phyloP scores from a whole-genome alignment of 139 green algal genomes.

The Microglena sp. region DNA sequence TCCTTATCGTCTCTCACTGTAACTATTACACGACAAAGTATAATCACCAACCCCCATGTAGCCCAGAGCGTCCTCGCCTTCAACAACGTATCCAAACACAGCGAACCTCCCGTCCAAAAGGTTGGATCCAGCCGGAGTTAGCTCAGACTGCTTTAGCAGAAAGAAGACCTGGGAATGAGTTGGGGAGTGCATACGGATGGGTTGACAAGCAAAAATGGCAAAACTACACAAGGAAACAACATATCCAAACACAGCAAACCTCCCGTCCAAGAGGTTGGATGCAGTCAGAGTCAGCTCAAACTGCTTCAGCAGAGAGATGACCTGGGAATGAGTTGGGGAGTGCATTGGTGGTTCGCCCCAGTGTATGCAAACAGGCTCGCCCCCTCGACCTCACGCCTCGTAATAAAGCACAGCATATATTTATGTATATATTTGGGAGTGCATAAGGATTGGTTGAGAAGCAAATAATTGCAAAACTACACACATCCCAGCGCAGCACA shows the following conservation, averaged over 20 bases:
- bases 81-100: conserved; percentile 90
- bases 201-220: no score
- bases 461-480: no score
- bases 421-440: no score
- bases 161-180: conserved; percentile 97
- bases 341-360: no score
- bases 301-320: conserved; percentile 98
- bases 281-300: conserved; percentile 90
- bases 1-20: background rate
- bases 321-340: no score
- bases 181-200: no score
- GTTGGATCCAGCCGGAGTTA: conserved; percentile 91
- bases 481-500: no score
- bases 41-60: conserved; percentile 24
- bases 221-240: no score
- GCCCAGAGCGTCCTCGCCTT: conserved; percentile 47
- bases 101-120: conserved; percentile 92
- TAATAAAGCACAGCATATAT: no score
- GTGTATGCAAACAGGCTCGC: no score
- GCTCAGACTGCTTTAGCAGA: conserved; percentile 96
- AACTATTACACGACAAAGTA: background rate
- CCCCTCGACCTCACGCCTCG: no score
- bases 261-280: conserved; percentile 92
- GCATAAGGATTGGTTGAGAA: no score
- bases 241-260: conserved; percentile 96